Percentiles rank a stretch among this genome's conserved stretches.
phyloP scores from a whole-genome alignment of 2,329 filamentous ascomycete genomes.

The Talaromyces piceae region DNA sequence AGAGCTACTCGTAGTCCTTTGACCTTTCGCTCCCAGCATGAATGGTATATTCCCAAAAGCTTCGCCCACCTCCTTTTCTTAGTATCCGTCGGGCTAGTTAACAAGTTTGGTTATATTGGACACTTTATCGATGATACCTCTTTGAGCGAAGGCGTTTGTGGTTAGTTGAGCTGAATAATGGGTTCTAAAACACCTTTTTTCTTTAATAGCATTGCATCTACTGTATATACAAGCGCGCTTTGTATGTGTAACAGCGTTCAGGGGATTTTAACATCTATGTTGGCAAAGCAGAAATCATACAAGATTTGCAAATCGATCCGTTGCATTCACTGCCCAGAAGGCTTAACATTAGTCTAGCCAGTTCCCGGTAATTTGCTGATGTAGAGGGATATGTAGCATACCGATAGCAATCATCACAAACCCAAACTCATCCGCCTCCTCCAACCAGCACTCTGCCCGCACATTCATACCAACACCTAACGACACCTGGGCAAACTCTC shows the following conservation, averaged over 20 bases:
- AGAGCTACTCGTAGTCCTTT: background rate
- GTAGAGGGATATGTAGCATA: conserved; percentile 13
- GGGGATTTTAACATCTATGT: too few species aligned
- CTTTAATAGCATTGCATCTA: too few species aligned
- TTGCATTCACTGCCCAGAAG: background rate
- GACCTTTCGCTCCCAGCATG: background rate
- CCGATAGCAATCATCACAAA: conserved; percentile 33
- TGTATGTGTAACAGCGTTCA: too few species aligned
- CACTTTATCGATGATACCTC: too few species aligned
- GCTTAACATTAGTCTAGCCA: background rate
- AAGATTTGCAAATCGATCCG: background rate
- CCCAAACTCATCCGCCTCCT: conserved; percentile 38
- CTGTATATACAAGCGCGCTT: too few species aligned
- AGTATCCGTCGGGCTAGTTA: too few species aligned
- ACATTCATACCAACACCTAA: conserved; percentile 23
- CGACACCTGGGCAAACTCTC: conserved; percentile 11
- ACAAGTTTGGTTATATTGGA: too few species aligned
- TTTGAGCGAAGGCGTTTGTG: too few species aligned
- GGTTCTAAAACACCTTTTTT: too few species aligned
- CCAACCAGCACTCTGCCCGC: conserved; percentile 34
- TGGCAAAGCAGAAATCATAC: too few species aligned
- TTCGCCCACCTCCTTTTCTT: background rate
- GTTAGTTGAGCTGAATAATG: too few species aligned
- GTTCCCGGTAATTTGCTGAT: background rate
- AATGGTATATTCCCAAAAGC: background rate